Percentiles rank a stretch among this genome's conserved stretches.
Evolutionary conservation across 306 rosid species (phyloP).

Genomic region (Gynostemma pentaphyllum): DNA sequence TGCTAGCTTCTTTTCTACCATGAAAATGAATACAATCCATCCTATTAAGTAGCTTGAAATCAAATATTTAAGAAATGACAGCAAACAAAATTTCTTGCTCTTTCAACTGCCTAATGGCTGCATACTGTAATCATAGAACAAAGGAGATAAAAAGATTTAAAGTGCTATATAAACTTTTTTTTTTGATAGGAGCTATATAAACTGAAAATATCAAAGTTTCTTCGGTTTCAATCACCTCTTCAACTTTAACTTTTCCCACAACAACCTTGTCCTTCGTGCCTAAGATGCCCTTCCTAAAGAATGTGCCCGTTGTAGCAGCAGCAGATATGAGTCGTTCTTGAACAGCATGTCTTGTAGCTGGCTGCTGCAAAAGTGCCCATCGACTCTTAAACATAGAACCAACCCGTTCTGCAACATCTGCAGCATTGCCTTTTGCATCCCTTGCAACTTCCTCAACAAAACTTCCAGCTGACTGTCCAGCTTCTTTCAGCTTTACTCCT

Average conservation of each 20-base stretch:
- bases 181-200: too few relatives aligned
- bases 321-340: slow-evolving; percentile 86
- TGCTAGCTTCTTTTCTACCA: too few relatives aligned
- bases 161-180: neutral
- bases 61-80: too few relatives aligned
- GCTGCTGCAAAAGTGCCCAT: slow-evolving; percentile 81
- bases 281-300: slow-evolving; percentile 57
- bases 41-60: too few relatives aligned
- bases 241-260: slow-evolving; percentile 83
- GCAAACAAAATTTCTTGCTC: too few relatives aligned
- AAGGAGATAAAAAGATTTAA: neutral
- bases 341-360: slow-evolving; percentile 78
- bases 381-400: slow-evolving; percentile 70
- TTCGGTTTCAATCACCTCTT: slow-evolving; percentile 43
- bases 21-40: too few relatives aligned
- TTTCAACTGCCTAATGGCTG: too few relatives aligned
- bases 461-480: slow-evolving; percentile 78
- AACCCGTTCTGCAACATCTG: slow-evolving; percentile 69
- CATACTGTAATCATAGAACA: neutral
- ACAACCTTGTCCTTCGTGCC: slow-evolving; percentile 87
- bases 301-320: slow-evolving; percentile 74
- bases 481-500: slow-evolving; percentile 87
- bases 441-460: slow-evolving; percentile 85
- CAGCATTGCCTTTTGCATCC: slow-evolving; percentile 75
- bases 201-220: neutral